Evolutionary conservation across 345 rosid genomes (phyloP), one percentile per base, ranked within the genome.

Genomic region (Microcos paniculata): DNA sequence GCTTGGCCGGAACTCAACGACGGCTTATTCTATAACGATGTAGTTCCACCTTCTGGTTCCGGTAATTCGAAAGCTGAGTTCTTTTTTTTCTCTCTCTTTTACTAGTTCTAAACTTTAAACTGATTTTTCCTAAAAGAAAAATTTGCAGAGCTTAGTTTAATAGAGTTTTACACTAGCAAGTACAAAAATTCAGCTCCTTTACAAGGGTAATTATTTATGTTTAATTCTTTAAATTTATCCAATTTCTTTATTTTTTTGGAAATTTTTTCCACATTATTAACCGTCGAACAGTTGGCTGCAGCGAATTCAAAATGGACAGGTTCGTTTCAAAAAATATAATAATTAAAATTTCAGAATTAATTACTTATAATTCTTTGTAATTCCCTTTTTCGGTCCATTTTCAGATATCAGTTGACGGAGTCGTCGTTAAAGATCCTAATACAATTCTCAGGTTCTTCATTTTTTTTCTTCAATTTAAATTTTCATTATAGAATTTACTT

Each of bases 251-350:
- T 43, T 15, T 48, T 68, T 24, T 1, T 40, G n/a, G n/a, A n/a
- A n/a, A n/a, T 48, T 42, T 16, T 11, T 49, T 40, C 35, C 15
- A 43, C 9, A 70, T 30, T 64, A 28, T 78, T 79, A 23, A 77
- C 24, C 31, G 35, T 64, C 59, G 11, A 76, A 49, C 91, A 92
- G 96, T 80, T 94, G 98, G 97, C 78, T 89, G 87, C 97, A 90
- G 88, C 79, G 98, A 76, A 92, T 94, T 21, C 87, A 82, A 58
- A 92, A 84, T 79, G 97, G 92, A 77, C 96, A 94, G 96, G 98
- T 90, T 79, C 14, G 65, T 56, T 71, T 67, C 56, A 24, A 61
- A 30, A 6, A 51, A 52, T 42, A 14, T 21, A 14, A 15, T 7
- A 38, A 26, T 3, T 30, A 8, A 5, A 35, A 19, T 51, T 21